Evolutionary conservation across 805 yeast genomes (phyloP).

Genomic region (Saccharomycopsis sp.): DNA sequence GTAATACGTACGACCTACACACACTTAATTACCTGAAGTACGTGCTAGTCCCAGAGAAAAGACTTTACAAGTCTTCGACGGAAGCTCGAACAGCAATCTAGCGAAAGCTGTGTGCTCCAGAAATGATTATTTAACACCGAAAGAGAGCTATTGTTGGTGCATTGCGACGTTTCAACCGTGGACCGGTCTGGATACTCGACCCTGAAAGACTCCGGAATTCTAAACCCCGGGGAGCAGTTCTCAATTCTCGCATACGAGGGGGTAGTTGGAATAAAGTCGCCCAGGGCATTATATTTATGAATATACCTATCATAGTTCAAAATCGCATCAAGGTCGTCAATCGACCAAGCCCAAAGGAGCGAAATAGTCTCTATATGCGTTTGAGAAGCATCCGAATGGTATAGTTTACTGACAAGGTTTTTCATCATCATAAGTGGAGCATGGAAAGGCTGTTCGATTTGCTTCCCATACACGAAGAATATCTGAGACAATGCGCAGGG

Average conservation of each 20-base stretch:
- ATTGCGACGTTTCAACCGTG: not conserved
- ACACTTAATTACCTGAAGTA: no score
- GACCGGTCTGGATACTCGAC: not conserved
- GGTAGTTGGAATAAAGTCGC: not conserved
- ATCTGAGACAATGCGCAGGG: not conserved
- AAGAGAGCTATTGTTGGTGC: not conserved
- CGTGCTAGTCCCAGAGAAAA: no score
- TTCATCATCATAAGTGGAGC: not conserved
- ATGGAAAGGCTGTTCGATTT: not conserved
- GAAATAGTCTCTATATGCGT: not conserved
- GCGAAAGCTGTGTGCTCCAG: not conserved
- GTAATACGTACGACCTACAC: no score
- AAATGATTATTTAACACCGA: not conserved
- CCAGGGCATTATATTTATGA: not conserved
- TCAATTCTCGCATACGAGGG: not conserved
- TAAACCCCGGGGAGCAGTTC: not conserved
- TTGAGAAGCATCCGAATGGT: not conserved
- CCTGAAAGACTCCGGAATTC: not conserved
- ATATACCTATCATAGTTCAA: not conserved
- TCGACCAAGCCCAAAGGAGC: not conserved
- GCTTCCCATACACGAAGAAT: not conserved
- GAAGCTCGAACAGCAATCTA: not conserved
- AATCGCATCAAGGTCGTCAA: not conserved
- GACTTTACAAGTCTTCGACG: no score
- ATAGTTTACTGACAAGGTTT: not conserved